A percentile compares a stretch with the other conserved stretches of the same genome.
Conservation (phyloP, 495 filamentous ascomycete species). For the Aspergillus olivimuriae region DNA sequence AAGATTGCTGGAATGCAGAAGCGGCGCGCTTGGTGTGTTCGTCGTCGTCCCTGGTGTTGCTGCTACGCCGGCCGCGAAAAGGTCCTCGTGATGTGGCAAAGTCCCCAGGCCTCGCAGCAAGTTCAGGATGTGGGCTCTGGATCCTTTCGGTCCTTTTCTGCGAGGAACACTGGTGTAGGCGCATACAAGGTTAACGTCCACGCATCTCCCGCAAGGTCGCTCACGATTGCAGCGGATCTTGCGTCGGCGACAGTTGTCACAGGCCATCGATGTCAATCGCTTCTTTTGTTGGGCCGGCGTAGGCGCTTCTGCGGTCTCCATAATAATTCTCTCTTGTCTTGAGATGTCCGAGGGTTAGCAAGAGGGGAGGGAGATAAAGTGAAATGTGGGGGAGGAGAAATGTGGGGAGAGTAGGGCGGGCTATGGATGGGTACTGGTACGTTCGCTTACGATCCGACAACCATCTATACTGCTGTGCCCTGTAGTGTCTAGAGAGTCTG, state of each 20-base stretch:
- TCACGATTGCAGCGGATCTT: conserved; percentile 1
- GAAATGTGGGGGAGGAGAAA: too few species aligned
- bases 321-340: too few species aligned
- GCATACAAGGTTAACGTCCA: background rate
- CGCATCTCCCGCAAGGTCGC: background rate
- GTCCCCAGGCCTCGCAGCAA: background rate
- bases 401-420: too few species aligned
- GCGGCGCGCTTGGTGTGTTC: background rate
- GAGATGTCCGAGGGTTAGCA: too few species aligned
- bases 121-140: background rate
- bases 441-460: too few species aligned
- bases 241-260: conserved; percentile 3
- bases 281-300: background rate
- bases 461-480: too few species aligned
- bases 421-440: too few species aligned
- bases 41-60: background rate
- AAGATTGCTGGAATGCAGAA: background rate
- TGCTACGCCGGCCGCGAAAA: background rate
- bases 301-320: background rate
- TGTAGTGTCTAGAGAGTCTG: too few species aligned
- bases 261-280: conserved; percentile 1
- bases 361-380: too few species aligned
- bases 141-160: background rate
- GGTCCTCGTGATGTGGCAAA: background rate
- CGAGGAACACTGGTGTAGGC: conserved; percentile 2